phyloP scores from a whole-genome alignment of 2,329 filamentous ascomycete species.

The Parascedosporium putredinis region DNA sequence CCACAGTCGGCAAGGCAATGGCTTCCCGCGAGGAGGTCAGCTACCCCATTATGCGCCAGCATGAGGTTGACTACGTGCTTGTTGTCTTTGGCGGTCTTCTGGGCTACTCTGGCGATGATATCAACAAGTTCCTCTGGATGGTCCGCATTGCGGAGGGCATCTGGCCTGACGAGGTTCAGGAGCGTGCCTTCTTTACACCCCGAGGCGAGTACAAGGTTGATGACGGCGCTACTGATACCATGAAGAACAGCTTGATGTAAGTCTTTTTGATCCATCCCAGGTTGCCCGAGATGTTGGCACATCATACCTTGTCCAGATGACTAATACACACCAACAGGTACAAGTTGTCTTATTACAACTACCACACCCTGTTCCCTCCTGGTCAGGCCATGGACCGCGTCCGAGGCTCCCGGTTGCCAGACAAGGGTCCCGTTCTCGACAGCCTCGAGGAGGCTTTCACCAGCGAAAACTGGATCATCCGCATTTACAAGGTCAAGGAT shows the following conservation, averaged over 20 bases:
- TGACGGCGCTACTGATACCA: conserved; percentile 83
- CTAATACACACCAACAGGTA: conserved; percentile 54
- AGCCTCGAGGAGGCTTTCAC: conserved; percentile 95
- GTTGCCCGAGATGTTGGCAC: no score
- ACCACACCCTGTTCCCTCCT: conserved; percentile 77
- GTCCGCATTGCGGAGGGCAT: conserved; percentile 97
- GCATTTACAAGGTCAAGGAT: conserved; percentile 99
- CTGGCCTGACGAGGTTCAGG: conserved; percentile 98
- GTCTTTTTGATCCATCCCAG: no score
- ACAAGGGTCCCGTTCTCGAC: conserved; percentile 73
- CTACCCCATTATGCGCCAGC: conserved; percentile 96
- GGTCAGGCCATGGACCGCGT: conserved; percentile 89
- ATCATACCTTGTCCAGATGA: no score
- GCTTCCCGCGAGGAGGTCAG: conserved; percentile 94
- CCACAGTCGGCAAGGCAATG: conserved; percentile 98
- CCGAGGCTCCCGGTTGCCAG: conserved; percentile 69
- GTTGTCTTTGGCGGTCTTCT: conserved; percentile 93
- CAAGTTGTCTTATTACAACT: conserved; percentile 99
- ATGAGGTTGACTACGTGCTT: conserved; percentile 98
- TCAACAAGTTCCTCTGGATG: conserved; percentile 99
- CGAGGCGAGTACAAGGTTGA: conserved; percentile 94
- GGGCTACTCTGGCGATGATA: conserved; percentile 95
- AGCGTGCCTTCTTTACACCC: conserved; percentile 88
- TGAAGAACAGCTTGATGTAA: conserved; percentile 99
- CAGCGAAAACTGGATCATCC: conserved; percentile 99